Conservation (phyloP, 768 basidiomycete genomes). For the Leccinum uliginosum region DNA sequence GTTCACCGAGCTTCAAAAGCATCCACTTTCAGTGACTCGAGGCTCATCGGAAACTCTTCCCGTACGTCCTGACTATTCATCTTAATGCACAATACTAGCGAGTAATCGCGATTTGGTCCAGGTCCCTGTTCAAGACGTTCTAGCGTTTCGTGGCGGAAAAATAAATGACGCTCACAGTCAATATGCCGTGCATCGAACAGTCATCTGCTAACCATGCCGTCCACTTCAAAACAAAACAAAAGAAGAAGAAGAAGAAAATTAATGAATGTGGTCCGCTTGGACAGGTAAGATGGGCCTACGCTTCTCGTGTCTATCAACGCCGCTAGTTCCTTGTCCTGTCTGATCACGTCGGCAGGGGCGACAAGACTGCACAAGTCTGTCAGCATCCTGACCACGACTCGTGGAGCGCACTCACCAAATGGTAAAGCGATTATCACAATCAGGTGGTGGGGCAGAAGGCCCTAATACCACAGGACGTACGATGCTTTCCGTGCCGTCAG, state of each 20-base stretch:
- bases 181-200: constrained; percentile 14
- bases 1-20: constrained; percentile 23
- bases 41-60: constrained; percentile 9
- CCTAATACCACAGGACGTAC: constrained; percentile 33
- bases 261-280: not conserved
- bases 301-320: constrained; percentile 4
- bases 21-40: constrained; percentile 10
- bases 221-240: constrained; percentile 8
- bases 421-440: constrained; percentile 12
- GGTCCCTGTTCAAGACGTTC: constrained; percentile 4
- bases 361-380: constrained; percentile 7
- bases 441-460: not conserved
- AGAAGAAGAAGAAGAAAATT: too few species aligned
- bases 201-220: constrained; percentile 22
- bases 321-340: constrained; percentile 17
- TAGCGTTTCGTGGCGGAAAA: not conserved
- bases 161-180: constrained; percentile 12
- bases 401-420: constrained; percentile 10
- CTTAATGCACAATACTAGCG: constrained; percentile 8
- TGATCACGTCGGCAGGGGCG: constrained; percentile 14
- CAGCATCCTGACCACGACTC: not conserved
- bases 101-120: constrained; percentile 14
- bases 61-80: not conserved
- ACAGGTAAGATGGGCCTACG: constrained; percentile 4
- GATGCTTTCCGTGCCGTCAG: constrained; percentile 53